Evolutionary conservation across 345 rosid species (phyloP).

Genomic region (Salix udensis): DNA sequence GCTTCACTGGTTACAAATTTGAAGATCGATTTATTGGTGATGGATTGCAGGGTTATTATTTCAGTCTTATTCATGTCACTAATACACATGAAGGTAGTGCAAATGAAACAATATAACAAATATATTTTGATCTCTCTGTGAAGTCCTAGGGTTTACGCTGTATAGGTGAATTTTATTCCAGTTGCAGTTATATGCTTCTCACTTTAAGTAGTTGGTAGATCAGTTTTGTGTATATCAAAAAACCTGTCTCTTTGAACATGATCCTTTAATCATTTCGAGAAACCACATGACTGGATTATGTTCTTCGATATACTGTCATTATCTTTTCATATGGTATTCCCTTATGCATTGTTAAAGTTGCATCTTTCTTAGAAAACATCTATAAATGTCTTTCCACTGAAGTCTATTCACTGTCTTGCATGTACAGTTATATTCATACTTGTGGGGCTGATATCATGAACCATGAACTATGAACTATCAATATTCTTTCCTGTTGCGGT

Average conservation of each 20-base stretch:
- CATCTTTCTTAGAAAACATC: too few species aligned
- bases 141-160: not conserved
- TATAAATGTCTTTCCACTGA: not conserved
- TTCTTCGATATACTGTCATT: too few species aligned
- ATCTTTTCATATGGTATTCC: too few species aligned
- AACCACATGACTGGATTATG: too few species aligned
- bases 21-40: not conserved
- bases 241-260: not conserved
- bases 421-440: not conserved
- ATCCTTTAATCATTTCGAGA: too few species aligned
- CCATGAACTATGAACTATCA: not conserved
- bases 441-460: too few species aligned
- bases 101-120: not conserved
- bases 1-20: not conserved
- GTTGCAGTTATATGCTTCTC: not conserved
- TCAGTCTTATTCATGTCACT: not conserved
- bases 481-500: too few species aligned
- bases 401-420: not conserved
- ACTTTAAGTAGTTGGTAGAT: not conserved
- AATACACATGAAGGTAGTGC: not conserved
- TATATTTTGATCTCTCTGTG: not conserved
- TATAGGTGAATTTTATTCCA: not conserved
- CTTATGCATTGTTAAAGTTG: too few species aligned
- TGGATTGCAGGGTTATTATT: not conserved
- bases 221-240: not conserved